phyloP scores from a whole-genome alignment of 768 basidiomycete species.

The Leucocoprinus birnbaumii region DNA sequence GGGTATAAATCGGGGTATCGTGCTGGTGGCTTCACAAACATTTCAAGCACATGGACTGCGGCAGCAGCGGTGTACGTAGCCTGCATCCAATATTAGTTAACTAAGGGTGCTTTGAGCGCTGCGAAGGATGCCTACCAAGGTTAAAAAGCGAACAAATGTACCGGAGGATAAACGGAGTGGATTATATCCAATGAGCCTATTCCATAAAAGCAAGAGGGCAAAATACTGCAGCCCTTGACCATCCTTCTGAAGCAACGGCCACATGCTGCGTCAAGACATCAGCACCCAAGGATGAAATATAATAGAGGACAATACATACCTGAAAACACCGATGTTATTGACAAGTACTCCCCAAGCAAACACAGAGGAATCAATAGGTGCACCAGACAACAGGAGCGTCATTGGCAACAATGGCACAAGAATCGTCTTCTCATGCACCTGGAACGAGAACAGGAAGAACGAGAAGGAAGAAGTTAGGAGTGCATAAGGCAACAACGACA shows the following conservation, averaged over 20 bases:
- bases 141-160: conserved; percentile 51
- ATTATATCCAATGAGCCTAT: conserved; percentile 75
- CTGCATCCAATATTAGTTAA: conserved; percentile 30
- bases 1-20: conserved; percentile 85
- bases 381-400: conserved; percentile 66
- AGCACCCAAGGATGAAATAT: background rate
- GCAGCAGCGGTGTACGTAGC: conserved; percentile 52
- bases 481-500: conserved; percentile 75
- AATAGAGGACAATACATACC: conserved; percentile 45
- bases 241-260: conserved; percentile 82
- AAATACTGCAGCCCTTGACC: conserved; percentile 75
- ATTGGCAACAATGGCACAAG: conserved; percentile 83
- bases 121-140: conserved; percentile 37
- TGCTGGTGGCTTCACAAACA: conserved; percentile 56
- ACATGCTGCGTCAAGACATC: conserved; percentile 64
- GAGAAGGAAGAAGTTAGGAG: conserved; percentile 81
- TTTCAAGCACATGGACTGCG: conserved; percentile 62
- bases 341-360: conserved; percentile 73
- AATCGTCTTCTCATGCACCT: conserved; percentile 95
- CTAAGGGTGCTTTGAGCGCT: background rate
- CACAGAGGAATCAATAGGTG: conserved; percentile 48
- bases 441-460: conserved; percentile 96
- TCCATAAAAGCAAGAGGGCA: conserved; percentile 73
- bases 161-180: conserved; percentile 46
- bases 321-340: conserved; percentile 86